Conservation (phyloP, 495 filamentous ascomycete genomes). For the Podospora conica region DNA sequence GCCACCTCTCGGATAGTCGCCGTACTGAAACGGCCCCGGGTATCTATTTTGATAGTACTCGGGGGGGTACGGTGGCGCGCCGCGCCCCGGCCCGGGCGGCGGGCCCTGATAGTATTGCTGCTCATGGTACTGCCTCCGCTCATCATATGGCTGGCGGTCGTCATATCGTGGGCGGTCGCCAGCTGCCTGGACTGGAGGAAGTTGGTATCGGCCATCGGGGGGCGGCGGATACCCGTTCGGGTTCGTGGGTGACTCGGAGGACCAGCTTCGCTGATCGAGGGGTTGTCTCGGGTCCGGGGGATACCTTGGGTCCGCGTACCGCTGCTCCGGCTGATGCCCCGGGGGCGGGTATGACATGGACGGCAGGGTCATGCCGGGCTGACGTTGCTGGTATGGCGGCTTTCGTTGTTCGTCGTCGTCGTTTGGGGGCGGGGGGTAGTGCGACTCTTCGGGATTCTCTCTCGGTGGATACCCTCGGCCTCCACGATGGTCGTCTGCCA, state of each 20-base stretch:
- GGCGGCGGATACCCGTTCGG: slow-evolving; percentile 20
- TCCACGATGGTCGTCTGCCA: slow-evolving; percentile 40
- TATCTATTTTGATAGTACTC: slow-evolving; percentile 14
- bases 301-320: slow-evolving; percentile 17
- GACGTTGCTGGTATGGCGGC: slow-evolving; percentile 23
- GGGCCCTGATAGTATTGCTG: slow-evolving; percentile 21
- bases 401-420: slow-evolving; percentile 41
- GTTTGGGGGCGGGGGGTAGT: slow-evolving; percentile 43
- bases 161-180: slow-evolving; percentile 10
- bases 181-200: slow-evolving; percentile 12
- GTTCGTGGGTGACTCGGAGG: slow-evolving; percentile 16
- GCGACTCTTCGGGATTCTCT: slow-evolving; percentile 34
- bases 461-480: slow-evolving; percentile 32
- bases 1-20: slow-evolving; percentile 15
- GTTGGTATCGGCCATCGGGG: slow-evolving; percentile 17
- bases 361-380: slow-evolving; percentile 31
- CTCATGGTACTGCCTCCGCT: slow-evolving; percentile 17
- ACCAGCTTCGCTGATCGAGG: slow-evolving; percentile 11
- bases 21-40: slow-evolving; percentile 20
- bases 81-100: slow-evolving; percentile 10
- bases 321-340: slow-evolving; percentile 5
- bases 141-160: slow-evolving; percentile 14
- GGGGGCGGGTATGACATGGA: slow-evolving; percentile 22
- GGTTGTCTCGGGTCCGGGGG: slow-evolving; percentile 20
- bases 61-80: slow-evolving; percentile 3